These are phyloP conservation scores for Orbilia blumenaviensis DNA, from an alignment of 2,329 filamentous ascomycete species.

Conservation along the genomic window DNA sequence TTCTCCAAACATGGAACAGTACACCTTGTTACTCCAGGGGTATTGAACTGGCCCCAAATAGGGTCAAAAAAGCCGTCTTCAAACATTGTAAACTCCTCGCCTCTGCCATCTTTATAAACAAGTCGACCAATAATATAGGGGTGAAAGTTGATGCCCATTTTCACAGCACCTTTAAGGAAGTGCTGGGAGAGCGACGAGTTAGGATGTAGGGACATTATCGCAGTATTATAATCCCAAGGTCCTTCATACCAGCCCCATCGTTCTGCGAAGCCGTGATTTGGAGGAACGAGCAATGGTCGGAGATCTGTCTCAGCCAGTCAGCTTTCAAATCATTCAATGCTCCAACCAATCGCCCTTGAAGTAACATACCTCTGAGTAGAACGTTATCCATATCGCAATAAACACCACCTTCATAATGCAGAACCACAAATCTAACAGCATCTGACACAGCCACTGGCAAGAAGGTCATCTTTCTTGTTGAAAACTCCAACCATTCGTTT, in stretches of 20 bases:
- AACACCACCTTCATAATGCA: conserved; percentile 67
- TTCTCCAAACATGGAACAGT: conserved; percentile 68
- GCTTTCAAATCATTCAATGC: not conserved
- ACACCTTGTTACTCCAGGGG: conserved; percentile 66
- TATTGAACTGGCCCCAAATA: conserved; percentile 69
- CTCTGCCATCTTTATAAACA: conserved; percentile 68
- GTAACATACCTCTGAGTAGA: conserved; percentile 62
- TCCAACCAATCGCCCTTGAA: not conserved
- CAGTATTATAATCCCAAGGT: conserved; percentile 69
- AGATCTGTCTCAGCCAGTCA: conserved; percentile 61
- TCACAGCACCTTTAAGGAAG: conserved; percentile 67
- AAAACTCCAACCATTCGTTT: conserved; percentile 67
- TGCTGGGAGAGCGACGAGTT: conserved; percentile 68
- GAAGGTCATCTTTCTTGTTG: conserved; percentile 68
- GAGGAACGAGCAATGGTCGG: conserved; percentile 66
- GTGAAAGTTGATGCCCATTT: conserved; percentile 70
- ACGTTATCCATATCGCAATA: conserved; percentile 69
- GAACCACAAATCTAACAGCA: conserved; percentile 67
- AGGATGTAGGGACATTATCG: conserved; percentile 68
- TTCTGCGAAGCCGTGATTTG: conserved; percentile 67
- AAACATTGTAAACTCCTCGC: conserved; percentile 68
- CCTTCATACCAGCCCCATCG: conserved; percentile 67
- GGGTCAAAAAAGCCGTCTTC: conserved; percentile 69
- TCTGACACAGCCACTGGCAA: conserved; percentile 69
- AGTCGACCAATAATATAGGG: conserved; percentile 68